A percentile compares a stretch with the other conserved stretches of the same genome.
Conservation (phyloP, 2,329 filamentous ascomycete genomes). For the Fusarium begoniae region DNA sequence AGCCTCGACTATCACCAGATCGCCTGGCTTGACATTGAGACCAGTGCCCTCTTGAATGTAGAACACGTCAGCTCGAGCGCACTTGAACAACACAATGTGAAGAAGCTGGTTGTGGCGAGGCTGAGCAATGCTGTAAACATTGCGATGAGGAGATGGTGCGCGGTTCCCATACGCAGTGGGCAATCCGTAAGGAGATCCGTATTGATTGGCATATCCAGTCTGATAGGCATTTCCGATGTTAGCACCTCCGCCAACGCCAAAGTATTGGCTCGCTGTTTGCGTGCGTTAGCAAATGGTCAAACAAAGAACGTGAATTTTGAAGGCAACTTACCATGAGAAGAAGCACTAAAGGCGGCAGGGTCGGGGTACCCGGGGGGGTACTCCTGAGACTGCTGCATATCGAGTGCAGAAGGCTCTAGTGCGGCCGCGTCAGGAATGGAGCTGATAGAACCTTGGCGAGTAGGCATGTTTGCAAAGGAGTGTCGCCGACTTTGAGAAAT, state of each 20-base stretch:
- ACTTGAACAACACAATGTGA: slow-evolving; percentile 96
- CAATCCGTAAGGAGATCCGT: slow-evolving; percentile 58
- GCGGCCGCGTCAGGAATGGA: slow-evolving; percentile 63
- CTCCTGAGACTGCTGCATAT: slow-evolving; percentile 55
- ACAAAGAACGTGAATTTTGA: neutral
- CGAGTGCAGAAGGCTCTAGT: slow-evolving; percentile 57
- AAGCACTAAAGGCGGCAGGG: slow-evolving; percentile 47
- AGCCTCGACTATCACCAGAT: slow-evolving; percentile 96
- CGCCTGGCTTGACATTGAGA: slow-evolving; percentile 86
- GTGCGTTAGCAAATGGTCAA: neutral
- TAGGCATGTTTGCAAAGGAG: slow-evolving; percentile 78
- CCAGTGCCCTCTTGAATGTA: slow-evolving; percentile 97
- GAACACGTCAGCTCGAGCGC: slow-evolving; percentile 92
- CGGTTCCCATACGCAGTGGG: slow-evolving; percentile 58
- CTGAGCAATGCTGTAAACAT: slow-evolving; percentile 68
- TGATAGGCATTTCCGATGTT: slow-evolving; percentile 41
- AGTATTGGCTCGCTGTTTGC: slow-evolving; percentile 36
- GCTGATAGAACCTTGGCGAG: slow-evolving; percentile 70
- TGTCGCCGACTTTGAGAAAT: slow-evolving; percentile 79
- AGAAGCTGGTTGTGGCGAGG: slow-evolving; percentile 74
- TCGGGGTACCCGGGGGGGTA: slow-evolving; percentile 54
- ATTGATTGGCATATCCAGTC: slow-evolving; percentile 50
- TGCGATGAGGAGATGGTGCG: slow-evolving; percentile 68
- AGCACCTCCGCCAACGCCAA: slow-evolving; percentile 39
- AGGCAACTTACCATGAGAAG: slow-evolving; percentile 52